A percentile compares a stretch with the other conserved stretches of the same genome.
These are phyloP conservation scores for Gentiana dahurica DNA, from an alignment of 257 asterid genomes.

Conservation along the genomic window DNA sequence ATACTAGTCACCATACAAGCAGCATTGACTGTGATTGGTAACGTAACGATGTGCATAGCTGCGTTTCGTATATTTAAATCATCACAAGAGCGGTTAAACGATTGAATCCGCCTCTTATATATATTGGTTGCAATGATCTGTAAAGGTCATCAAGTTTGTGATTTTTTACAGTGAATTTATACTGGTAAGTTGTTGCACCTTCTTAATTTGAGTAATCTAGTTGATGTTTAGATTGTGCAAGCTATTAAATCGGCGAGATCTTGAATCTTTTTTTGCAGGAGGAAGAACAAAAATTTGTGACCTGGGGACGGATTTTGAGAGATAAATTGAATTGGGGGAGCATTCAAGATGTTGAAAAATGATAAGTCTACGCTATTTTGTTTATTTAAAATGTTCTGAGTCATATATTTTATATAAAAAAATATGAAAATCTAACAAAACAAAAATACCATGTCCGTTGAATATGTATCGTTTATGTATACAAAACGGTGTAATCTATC, in stretches of 20 bases:
- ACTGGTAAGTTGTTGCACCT: constrained; percentile 14
- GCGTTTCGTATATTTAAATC: constrained; percentile 71
- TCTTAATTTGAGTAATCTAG: background rate
- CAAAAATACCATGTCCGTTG: too few relatives aligned
- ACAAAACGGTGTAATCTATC: too few relatives aligned
- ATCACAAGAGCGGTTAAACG: constrained; percentile 45
- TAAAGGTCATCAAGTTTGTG: constrained; percentile 2
- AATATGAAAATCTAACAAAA: too few relatives aligned
- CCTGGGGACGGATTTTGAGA: too few relatives aligned
- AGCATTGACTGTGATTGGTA: constrained; percentile 86
- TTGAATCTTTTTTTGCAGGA: background rate
- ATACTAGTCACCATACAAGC: constrained; percentile 90
- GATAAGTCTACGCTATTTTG: too few relatives aligned
- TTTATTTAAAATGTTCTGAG: too few relatives aligned
- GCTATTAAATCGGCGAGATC: background rate
- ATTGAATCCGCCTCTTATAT: constrained; percentile 15
- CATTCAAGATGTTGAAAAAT: too few relatives aligned
- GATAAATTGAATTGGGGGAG: too few relatives aligned
- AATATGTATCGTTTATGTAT: too few relatives aligned
- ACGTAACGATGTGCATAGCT: constrained; percentile 84
- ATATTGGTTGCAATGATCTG: background rate
- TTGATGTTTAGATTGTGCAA: background rate
- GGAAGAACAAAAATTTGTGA: too few relatives aligned
- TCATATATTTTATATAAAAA: too few relatives aligned
- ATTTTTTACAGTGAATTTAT: background rate